These are phyloP conservation scores for Astrephomene gubernaculifera DNA, from an alignment of 139 green algal genomes.

Conservation along the genomic window DNA sequence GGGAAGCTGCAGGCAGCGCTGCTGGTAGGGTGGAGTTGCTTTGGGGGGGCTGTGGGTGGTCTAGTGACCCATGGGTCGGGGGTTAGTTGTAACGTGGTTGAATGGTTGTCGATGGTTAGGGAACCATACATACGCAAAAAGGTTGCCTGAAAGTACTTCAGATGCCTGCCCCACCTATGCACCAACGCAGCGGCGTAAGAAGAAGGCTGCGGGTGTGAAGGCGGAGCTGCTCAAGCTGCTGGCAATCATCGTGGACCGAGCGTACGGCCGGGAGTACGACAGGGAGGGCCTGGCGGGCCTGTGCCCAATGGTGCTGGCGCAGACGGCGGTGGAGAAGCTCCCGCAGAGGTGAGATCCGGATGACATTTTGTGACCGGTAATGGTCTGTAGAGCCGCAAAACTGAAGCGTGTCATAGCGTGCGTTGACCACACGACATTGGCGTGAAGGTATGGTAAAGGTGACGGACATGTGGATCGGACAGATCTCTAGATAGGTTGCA, in stretches of 20 bases:
- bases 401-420: neutral
- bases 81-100: too few species aligned
- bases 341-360: neutral
- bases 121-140: neutral
- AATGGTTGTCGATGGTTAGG: neutral
- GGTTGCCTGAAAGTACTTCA: neutral
- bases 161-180: neutral
- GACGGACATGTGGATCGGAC: neutral
- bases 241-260: conserved; percentile 3
- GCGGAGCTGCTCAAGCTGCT: conserved; percentile 24
- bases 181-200: neutral
- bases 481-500: too few species aligned
- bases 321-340: conserved; percentile 15
- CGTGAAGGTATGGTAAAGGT: neutral
- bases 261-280: neutral
- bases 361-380: neutral
- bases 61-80: too few species aligned
- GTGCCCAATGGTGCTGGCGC: neutral
- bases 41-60: neutral
- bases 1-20: neutral
- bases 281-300: neutral
- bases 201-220: neutral
- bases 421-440: neutral
- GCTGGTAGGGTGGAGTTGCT: neutral
- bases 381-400: neutral